These are phyloP conservation scores for Rubus idaeus DNA, from an alignment of 306 rosid genomes.

Conservation along the genomic window DNA sequence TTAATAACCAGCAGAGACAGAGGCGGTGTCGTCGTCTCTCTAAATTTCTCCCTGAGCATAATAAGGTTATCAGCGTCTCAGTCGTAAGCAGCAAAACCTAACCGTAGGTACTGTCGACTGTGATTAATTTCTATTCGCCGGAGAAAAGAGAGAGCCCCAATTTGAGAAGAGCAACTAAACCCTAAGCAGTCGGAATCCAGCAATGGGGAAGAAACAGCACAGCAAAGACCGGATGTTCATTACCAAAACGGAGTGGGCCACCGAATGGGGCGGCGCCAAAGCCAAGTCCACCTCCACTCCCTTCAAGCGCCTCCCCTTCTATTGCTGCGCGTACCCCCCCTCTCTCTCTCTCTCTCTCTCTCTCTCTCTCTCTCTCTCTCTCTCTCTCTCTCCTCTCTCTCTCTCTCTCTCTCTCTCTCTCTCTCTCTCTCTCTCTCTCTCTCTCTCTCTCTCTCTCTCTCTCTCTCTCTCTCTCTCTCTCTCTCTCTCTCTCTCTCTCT, in stretches of 20 bases:
- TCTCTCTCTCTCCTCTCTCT: too few relatives aligned
- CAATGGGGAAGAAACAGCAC: slow-evolving; percentile 96
- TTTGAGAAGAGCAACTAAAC: neutral
- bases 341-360: slow-evolving; percentile 19
- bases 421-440: too few relatives aligned
- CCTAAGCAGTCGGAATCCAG: slow-evolving; percentile 1
- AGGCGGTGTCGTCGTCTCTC: too few relatives aligned
- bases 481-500: too few relatives aligned
- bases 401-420: too few relatives aligned
- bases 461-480: too few relatives aligned
- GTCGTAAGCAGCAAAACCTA: neutral
- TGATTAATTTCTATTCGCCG: neutral
- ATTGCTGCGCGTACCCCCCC: slow-evolving; percentile 78
- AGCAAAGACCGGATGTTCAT: slow-evolving; percentile 93
- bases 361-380: too few relatives aligned
- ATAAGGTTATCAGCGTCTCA: neutral
- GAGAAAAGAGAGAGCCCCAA: neutral
- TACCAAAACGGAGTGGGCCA: slow-evolving; percentile 98
- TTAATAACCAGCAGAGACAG: neutral
- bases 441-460: too few relatives aligned
- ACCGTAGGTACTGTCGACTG: neutral
- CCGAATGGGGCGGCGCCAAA: slow-evolving; percentile 98
- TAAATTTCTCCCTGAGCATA: neutral
- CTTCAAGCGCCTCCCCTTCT: slow-evolving; percentile 94
- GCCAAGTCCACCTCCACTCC: slow-evolving; percentile 62